Evolutionary conservation across 371 early-diverging fungal genomes (phyloP), one percentile per base, ranked within the genome.

Genomic region (Fennellomyces sp.): DNA sequence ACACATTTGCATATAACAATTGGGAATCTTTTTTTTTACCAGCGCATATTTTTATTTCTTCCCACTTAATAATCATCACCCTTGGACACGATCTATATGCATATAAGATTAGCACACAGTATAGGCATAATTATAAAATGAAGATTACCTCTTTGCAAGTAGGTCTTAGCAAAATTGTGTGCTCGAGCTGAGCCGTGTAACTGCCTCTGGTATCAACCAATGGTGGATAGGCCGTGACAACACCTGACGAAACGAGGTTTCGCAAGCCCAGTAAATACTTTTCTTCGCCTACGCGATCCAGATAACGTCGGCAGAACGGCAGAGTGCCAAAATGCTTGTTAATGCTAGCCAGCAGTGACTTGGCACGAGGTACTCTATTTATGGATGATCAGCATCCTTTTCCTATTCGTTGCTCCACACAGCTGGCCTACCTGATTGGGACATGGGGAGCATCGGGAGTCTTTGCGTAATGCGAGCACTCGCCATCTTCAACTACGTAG

Each of bases 131-230:
- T 25, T 28, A 31, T 23, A 13, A 4, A 27, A 26, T 19, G 21
- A 27, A 12, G 36, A 31, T 53, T 69, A 86, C 91, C 75, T 97
- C 97, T 77, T 97, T 97, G 65, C 88, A 82, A 1, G 92, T 95
- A 5, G 97, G 97, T 63, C 92, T 82, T 38, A 98, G 76, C 27
- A 97, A 72, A 25, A 98, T 76, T 3, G 99, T 99, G 74, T 99
- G 99, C 70, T 99, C 99, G 66, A 88, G 98, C 82, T 99, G 99
- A 3, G 99, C 98, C 21, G 99, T 98, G 72, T 89, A 96, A 52
- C 89, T 90, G 8, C 98, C 98, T 72, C 86, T 83, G 50, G 86
- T 80, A 74, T 99, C 99, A 47, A 82, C 81, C 33, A 99, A 81
- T 45, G 99, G 99, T 51, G 99, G 99, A 76, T 98, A 97, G 3